Conservation (phyloP, 2,329 filamentous ascomycete species). For the Fusarium sp. region DNA sequence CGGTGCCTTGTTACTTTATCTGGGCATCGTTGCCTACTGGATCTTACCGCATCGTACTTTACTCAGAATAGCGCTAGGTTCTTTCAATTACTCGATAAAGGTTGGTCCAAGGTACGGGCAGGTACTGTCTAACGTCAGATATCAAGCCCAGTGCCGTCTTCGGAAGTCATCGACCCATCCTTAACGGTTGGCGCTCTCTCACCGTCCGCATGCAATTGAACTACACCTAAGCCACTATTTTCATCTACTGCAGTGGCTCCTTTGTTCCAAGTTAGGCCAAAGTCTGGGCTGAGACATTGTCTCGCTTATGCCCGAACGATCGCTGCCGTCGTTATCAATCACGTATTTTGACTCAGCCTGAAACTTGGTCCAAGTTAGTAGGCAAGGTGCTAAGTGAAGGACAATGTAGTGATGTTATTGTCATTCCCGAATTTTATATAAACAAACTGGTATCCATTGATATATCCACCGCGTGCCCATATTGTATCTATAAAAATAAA, state of each 20-base stretch:
- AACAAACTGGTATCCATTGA: not conserved
- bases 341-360: not conserved
- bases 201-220: conserved; percentile 27
- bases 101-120: conserved; percentile 11
- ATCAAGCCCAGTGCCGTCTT: conserved; percentile 34
- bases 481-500: not conserved
- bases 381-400: not conserved
- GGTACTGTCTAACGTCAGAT: conserved; percentile 20
- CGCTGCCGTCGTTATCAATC: not conserved
- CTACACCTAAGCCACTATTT: conserved; percentile 9
- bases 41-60: conserved; percentile 12
- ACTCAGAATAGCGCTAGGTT: conserved; percentile 17
- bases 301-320: conserved; percentile 8
- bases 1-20: conserved; percentile 3
- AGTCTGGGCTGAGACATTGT: conserved; percentile 16
- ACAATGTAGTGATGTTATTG: not conserved
- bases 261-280: conserved; percentile 5
- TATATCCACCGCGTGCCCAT: conserved; percentile 9
- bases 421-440: not conserved
- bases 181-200: conserved; percentile 2
- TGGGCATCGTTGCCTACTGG: conserved; percentile 11
- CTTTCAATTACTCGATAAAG: not conserved
- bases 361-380: not conserved
- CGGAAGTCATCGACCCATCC: conserved; percentile 27
- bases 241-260: not conserved